Base-by-base conservation (phyloP, 768 basidiomycete genomes). In the Pleurotus eryngii region DNA sequence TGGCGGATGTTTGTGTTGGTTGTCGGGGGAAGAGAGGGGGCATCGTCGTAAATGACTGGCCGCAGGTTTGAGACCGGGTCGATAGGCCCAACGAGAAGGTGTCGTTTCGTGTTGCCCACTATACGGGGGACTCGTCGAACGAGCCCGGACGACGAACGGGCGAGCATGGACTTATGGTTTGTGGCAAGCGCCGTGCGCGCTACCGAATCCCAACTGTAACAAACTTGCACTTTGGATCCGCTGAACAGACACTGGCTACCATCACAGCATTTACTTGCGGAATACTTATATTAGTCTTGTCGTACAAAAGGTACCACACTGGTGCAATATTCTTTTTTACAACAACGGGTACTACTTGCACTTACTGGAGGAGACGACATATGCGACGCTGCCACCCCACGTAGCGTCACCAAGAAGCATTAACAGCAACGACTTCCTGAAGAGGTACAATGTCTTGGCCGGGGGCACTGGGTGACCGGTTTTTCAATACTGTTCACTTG, bases 31-130 rank as follows among this genome's bases (percentile, higher is more conserved):
- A 74, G 70, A 15, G 73, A 65, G 8, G 76, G 74, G 8, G 74
- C 73, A 64, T 86, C 81, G 63, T 86, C 84, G 72, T 93, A 92
- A 43, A 92, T 75, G 56, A 90, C 77, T 3, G 91, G 89, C 2
- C 92, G 84, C 59, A 94, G 75, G 74, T 94, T 83, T 8, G 91
- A 92, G 49, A 90, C 65, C 7, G 89, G 86, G 66, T 94, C 82
- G 27, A 89, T 86, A 18, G 89, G 89, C 2, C 87, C 91, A 38
- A 92, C 72, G 40, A 76, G 71, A 64, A 54, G 20, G 42, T 42
- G 14, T 3, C 51, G 37, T 24, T 54, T 54, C 11, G 17, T 22
- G 22, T 18, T 14, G 39, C 22, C 8, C 20, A 20, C 12, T 24
- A 37, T 5, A 9, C 9, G 18, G 14, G 51, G 9, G 3, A 42